Conservation (phyloP, 306 rosid species). For the Biancaea sappan region DNA sequence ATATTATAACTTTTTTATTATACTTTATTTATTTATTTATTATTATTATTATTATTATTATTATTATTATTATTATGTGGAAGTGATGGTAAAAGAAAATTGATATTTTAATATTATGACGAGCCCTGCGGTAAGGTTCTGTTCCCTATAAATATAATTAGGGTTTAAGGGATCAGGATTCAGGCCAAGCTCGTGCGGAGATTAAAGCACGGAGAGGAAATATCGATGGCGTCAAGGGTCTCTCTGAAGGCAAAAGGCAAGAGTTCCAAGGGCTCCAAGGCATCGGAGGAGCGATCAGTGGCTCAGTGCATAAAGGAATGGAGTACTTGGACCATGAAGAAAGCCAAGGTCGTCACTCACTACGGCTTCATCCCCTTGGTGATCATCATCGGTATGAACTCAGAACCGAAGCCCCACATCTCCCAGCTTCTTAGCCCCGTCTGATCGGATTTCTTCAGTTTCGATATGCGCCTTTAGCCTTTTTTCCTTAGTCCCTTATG, state of each 20-base stretch:
- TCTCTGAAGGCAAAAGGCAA: conserved; percentile 79
- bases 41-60: too few relatives aligned
- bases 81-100: too few relatives aligned
- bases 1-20: too few relatives aligned
- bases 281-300: conserved; percentile 47
- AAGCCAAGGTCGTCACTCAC: conserved; percentile 82
- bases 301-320: conserved; percentile 66
- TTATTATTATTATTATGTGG: too few relatives aligned
- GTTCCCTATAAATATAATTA: conserved; percentile 32
- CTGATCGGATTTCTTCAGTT: conserved; percentile 37
- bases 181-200: background rate
- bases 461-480: background rate
- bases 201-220: background rate
- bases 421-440: conserved; percentile 97
- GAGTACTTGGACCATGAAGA: conserved; percentile 77
- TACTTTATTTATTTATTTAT: too few relatives aligned
- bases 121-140: background rate
- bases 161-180: conserved; percentile 30
- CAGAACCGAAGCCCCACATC: conserved; percentile 84
- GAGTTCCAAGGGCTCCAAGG: conserved; percentile 59
- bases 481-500: background rate
- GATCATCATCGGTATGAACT: conserved; percentile 92
- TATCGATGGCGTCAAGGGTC: conserved; percentile 74
- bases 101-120: too few relatives aligned
- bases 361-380: conserved; percentile 92